Evolutionary conservation across 495 filamentous ascomycete genomes (phyloP).

Genomic region (Penicillium herquei): DNA sequence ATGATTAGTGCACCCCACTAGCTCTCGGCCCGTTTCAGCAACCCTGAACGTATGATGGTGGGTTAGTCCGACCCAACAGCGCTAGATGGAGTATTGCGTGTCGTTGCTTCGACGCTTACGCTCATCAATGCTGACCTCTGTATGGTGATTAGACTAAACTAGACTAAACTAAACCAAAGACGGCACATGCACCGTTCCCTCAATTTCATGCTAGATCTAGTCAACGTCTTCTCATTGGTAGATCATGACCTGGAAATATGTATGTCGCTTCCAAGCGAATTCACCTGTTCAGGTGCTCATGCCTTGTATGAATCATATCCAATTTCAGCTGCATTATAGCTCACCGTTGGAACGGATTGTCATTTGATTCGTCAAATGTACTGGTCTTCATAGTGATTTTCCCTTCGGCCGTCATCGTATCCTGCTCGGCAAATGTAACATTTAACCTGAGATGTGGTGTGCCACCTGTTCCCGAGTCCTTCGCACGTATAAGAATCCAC

Average conservation of each 20-base stretch:
- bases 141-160: not conserved
- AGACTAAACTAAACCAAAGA: constrained; percentile 9
- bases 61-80: not conserved
- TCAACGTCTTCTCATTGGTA: constrained; percentile 12
- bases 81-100: too few species aligned
- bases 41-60: constrained; percentile 13
- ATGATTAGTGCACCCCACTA: not conserved
- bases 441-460: constrained; percentile 15
- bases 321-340: constrained; percentile 10
- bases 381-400: not conserved
- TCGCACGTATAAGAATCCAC: constrained; percentile 21
- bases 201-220: constrained; percentile 17
- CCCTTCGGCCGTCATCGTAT: not conserved
- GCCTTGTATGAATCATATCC: constrained; percentile 1
- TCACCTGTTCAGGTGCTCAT: constrained; percentile 14
- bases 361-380: constrained; percentile 12
- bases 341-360: constrained; percentile 6
- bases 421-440: constrained; percentile 15
- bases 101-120: too few species aligned
- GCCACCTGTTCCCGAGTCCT: constrained; percentile 7
- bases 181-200: constrained; percentile 13
- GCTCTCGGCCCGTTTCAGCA: constrained; percentile 19
- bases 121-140: too few species aligned
- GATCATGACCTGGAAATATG: constrained; percentile 12
- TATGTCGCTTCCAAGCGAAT: constrained; percentile 13